Evolutionary conservation across 768 basidiomycete genomes (phyloP), one percentile per base, ranked within the genome.

Genomic region (Tulasnella sp.): DNA sequence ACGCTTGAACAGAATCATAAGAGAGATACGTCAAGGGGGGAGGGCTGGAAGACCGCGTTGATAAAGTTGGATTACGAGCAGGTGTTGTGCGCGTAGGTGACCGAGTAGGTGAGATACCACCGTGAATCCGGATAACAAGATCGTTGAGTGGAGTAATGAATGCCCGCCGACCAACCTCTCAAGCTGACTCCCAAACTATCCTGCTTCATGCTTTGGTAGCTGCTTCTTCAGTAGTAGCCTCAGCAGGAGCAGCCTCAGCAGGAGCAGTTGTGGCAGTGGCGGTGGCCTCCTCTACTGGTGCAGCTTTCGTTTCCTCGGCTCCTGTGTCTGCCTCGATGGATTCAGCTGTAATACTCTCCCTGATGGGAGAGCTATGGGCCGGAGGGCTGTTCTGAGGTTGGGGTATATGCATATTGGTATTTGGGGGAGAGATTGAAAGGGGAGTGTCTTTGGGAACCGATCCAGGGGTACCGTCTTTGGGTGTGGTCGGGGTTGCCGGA

Each of bases 311-410:
- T 22, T 49, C 67, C 25, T 69, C 34, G 22, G 34, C 67, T 36
- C 25, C 29, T 39, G 36, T 25, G 19, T 49, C 49, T 49, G 49
- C 49, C 49, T 49, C 49, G 22, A 49, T 49, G 49, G 67, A 25
- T n/a, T 64, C 74, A 31, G 45, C 74, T 31, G 52, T 39, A 34
- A 75, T 67, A 49, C 74, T 75, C 58, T 75, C 74, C 64, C 67
- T 75, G 38, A 75, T 75, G 12, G 74, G 74, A 67, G 74, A 75
- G 67, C 58, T 75, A 29, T 75, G 74, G 29, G 74, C 74, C n/a
- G 74, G 67, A n/a, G 74, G 54, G 58, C 74, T 75, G 54, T 67
- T 75, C 25, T 67, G 74, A 9, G 67, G 54, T 12, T 37, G 58
- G 37, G 74, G 58, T 37, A 69, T 67, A 40, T 69, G 34, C 25